Evolutionary conservation across 768 basidiomycete genomes (phyloP), one percentile per base, ranked within the genome.

Genomic region (Russula abietina): DNA sequence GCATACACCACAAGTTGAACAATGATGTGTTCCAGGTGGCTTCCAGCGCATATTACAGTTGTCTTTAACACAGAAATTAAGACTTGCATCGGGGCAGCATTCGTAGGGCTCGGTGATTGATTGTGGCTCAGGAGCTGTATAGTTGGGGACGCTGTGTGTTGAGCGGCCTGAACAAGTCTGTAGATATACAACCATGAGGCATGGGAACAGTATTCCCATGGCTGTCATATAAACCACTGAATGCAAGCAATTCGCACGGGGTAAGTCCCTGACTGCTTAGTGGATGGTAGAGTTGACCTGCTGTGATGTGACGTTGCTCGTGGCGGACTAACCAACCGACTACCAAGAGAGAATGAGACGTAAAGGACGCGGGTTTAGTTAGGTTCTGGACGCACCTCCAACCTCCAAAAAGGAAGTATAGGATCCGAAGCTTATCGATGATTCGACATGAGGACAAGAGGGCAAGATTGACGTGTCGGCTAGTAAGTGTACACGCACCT

Each of bases 1-100:
- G 26, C 69, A 69, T 39, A 69, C 68, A 19, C 68, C 68, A 24
- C 69, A 69, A 4, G 58, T 64, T 8, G 68, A 61, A 53, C 68
- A 69, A 43, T 69, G 69, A 41, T 69, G 69, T 16, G 68, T 61
- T 26, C 62, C 45, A 6, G 69, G 69, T 22, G 62, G 69, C 41
- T 64, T 69, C 69, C 69, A 69, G 33, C 58, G 60, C 30, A 66
- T 63, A 4, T 53, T 59, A 24, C 69, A 69, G 39, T 49, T 50
- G 16, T 61, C 69, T 33, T 56, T 59, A 36, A n/a, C 41, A 43
- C 62, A 69, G 28, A 64, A 62, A n/a, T 61, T n/a, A 6, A 69
- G 62, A 30, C 48, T 49, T 12, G 65, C 69, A 38, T 69, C 62
- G 24, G 36, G 41, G 46, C 63, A 41, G 22, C 65, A 69, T 50